Conservation (phyloP, 2,329 filamentous ascomycete species). For the Ceratocystiopsis minuta region DNA sequence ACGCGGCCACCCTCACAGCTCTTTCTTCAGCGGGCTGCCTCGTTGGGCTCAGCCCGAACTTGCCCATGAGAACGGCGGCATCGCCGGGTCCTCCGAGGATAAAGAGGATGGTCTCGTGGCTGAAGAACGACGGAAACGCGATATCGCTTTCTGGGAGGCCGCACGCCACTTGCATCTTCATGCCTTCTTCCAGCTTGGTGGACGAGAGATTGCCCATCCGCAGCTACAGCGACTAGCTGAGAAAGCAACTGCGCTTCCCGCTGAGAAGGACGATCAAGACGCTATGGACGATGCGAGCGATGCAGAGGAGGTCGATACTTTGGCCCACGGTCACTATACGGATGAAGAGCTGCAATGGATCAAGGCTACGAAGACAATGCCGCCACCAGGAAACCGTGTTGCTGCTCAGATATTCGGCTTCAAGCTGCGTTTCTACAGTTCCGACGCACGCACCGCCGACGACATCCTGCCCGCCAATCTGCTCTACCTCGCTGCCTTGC, state of each 20-base stretch:
- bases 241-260: slow-evolving; percentile 6
- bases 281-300: slow-evolving; percentile 23
- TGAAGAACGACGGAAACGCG: slow-evolving; percentile 43
- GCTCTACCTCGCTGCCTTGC: slow-evolving; percentile 73
- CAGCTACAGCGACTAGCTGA: slow-evolving; percentile 30
- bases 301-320: slow-evolving; percentile 13
- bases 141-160: slow-evolving; percentile 62
- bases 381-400: slow-evolving; percentile 71
- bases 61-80: slow-evolving; percentile 27
- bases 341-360: slow-evolving; percentile 54
- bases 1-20: slow-evolving; percentile 26
- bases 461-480: slow-evolving; percentile 82
- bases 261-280: background rate
- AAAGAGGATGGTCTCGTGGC: slow-evolving; percentile 46
- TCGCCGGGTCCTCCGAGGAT: slow-evolving; percentile 41
- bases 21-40: slow-evolving; percentile 51
- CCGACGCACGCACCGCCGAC: slow-evolving; percentile 47
- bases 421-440: slow-evolving; percentile 90
- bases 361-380: slow-evolving; percentile 58
- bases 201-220: slow-evolving; percentile 43
- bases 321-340: background rate
- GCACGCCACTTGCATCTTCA: slow-evolving; percentile 59
- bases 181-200: slow-evolving; percentile 81
- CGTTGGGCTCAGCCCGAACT: slow-evolving; percentile 67
- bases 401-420: slow-evolving; percentile 92